Percentiles rank a stretch among this genome's conserved stretches.
Conservation (phyloP, 306 rosid genomes). For the Malus sylvestris region DNA sequence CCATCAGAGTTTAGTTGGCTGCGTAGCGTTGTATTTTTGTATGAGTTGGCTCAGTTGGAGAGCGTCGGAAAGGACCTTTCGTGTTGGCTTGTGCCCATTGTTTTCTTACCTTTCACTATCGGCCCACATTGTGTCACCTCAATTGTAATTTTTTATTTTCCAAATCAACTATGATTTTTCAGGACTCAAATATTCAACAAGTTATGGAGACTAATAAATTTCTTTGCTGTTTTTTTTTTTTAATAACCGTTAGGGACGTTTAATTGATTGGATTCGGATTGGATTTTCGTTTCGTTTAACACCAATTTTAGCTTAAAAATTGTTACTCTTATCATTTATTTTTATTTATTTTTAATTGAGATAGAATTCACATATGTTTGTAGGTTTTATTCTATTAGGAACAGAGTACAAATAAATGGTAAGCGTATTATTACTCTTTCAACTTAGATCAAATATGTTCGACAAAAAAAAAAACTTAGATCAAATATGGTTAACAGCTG, state of each 20-base stretch:
- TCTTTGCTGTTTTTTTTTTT: neutral
- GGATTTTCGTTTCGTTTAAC: too few relatives aligned
- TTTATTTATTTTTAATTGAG: too few relatives aligned
- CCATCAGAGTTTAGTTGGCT: neutral
- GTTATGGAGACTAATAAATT: neutral
- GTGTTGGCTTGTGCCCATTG: neutral
- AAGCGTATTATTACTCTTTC: too few relatives aligned
- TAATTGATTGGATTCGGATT: neutral
- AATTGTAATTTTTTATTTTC: neutral
- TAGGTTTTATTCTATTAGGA: fast-evolving
- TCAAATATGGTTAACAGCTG: too few relatives aligned
- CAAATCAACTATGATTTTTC: neutral
- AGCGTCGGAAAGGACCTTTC: neutral
- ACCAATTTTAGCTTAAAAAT: too few relatives aligned
- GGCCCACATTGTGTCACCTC: neutral
- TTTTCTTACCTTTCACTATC: neutral
- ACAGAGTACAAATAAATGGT: too few relatives aligned
- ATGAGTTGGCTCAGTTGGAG: too few relatives aligned
- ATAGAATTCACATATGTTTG: too few relatives aligned
- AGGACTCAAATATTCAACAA: neutral
- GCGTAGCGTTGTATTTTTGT: too few relatives aligned
- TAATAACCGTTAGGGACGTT: neutral
- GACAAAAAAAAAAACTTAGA: too few relatives aligned
- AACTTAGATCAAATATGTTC: too few relatives aligned
- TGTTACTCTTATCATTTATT: too few relatives aligned